Evolutionary conservation across 306 rosid species (phyloP).

Genomic region (Castanospermum australe): DNA sequence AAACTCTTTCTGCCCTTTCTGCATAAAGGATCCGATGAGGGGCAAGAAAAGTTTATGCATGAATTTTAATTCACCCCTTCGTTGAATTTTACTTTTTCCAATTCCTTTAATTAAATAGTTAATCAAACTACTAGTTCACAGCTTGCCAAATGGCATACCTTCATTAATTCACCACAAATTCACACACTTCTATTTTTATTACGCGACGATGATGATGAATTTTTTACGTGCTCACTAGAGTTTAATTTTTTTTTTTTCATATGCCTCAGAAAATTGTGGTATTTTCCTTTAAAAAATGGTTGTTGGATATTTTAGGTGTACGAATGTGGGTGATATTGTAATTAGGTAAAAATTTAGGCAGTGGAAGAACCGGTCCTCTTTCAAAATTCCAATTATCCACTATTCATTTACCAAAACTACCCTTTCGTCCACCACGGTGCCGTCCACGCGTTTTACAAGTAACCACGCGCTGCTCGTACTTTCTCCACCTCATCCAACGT

Average conservation of each 20-base stretch:
- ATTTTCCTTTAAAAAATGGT: too few species aligned
- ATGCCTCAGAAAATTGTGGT: too few species aligned
- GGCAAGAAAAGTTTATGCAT: background rate
- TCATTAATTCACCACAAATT: background rate
- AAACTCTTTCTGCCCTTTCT: too few species aligned
- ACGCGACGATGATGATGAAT: too few species aligned
- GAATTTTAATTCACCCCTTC: background rate
- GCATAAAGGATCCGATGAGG: too few species aligned
- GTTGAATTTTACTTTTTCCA: background rate
- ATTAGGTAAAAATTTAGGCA: background rate
- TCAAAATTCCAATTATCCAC: background rate
- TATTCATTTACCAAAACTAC: conserved; percentile 3
- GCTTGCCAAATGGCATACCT: background rate
- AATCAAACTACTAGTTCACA: background rate
- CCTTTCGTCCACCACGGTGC: background rate
- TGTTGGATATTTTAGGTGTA: too few species aligned
- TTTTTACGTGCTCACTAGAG: too few species aligned
- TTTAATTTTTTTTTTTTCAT: too few species aligned
- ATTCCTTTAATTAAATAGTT: background rate
- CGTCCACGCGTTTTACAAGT: conserved; percentile 3
- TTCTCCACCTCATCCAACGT: conserved; percentile 32
- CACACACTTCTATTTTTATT: background rate
- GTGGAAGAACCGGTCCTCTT: background rate
- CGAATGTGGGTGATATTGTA: background rate
- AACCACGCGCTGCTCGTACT: conserved; percentile 14